These are phyloP conservation scores for Hordeum pubiflorum DNA, from an alignment of 202 grass and related monocot species.

Conservation along the genomic window DNA sequence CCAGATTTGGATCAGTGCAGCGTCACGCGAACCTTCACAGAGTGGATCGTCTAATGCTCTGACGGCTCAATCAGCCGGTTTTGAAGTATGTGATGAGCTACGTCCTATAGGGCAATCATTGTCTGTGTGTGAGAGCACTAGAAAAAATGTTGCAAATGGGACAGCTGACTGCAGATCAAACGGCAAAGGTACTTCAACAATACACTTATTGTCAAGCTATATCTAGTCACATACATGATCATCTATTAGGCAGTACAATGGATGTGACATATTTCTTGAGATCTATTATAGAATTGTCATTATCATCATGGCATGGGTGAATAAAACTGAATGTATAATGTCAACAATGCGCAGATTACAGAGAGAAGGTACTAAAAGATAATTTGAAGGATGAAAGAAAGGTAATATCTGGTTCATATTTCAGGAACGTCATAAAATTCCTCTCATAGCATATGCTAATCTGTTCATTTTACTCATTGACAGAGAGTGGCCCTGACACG, in stretches of 20 bases:
- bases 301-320: background rate
- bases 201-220: background rate
- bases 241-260: background rate
- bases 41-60: constrained; percentile 57
- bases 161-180: constrained; percentile 41
- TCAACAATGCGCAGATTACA: constrained; percentile 33
- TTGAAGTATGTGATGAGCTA: constrained; percentile 52
- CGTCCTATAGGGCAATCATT: constrained; percentile 33
- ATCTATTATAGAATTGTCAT: background rate
- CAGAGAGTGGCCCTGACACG: constrained; percentile 44
- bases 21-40: constrained; percentile 55
- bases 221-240: background rate
- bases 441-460: background rate
- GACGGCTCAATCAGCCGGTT: constrained; percentile 40
- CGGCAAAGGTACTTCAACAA: constrained; percentile 36
- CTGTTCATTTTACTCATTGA: constrained; percentile 13
- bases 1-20: constrained; percentile 32
- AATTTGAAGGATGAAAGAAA: constrained; percentile 48
- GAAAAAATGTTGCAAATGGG: constrained; percentile 37
- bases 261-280: background rate
- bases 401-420: constrained; percentile 23
- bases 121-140: constrained; percentile 50
- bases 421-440: background rate
- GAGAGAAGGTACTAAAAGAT: constrained; percentile 40
- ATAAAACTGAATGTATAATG: constrained; percentile 22